Evolutionary conservation across 306 rosid species (phyloP).

Genomic region (Rubus idaeus): DNA sequence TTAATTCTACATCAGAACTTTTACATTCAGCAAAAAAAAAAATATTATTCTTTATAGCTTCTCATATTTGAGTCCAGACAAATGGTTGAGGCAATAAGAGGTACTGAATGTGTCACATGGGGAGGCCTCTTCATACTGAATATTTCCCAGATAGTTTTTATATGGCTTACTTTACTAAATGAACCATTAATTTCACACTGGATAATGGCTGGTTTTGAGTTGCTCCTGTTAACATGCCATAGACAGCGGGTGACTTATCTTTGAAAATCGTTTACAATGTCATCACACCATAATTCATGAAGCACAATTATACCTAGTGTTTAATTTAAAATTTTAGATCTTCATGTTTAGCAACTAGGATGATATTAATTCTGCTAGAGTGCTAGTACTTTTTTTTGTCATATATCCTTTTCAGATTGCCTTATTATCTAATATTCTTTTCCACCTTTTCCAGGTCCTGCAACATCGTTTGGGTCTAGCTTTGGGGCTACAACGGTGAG

Average conservation of each 20-base stretch:
- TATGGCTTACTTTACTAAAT: neutral
- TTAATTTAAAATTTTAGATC: neutral
- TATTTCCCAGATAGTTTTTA: neutral
- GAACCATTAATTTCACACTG: neutral
- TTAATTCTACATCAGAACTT: constrained; percentile 6
- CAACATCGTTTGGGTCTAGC: constrained; percentile 82
- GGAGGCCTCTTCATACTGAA: neutral
- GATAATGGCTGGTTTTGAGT: neutral
- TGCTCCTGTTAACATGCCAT: neutral
- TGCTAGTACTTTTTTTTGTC: neutral
- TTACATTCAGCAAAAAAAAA: no score
- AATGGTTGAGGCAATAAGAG: neutral
- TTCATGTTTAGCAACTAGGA: neutral
- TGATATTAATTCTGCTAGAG: constrained; percentile 5
- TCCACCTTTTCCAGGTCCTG: constrained; percentile 54
- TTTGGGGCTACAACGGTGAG: constrained; percentile 76
- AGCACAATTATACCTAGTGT: neutral
- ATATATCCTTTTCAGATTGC: neutral
- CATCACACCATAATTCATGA: neutral
- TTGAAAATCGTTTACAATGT: neutral
- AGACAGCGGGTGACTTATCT: neutral
- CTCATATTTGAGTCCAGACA: neutral
- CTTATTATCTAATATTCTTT: neutral
- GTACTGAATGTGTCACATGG: neutral
- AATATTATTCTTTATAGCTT: neutral